phyloP scores from a whole-genome alignment of 2,329 filamentous ascomycete genomes.

The Ophiostoma tasmaniense region DNA sequence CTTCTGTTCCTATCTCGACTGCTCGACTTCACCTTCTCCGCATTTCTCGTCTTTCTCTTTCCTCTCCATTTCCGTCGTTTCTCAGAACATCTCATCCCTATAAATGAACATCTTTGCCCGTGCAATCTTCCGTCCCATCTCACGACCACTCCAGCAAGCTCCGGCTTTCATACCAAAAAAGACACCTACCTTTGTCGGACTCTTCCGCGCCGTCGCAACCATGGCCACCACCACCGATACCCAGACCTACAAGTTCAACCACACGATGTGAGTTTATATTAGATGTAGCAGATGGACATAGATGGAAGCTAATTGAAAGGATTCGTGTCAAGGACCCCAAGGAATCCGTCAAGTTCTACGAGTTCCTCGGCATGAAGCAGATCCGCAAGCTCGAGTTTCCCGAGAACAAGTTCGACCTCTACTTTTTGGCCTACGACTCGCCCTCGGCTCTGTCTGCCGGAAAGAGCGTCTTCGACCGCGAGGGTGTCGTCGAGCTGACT shows the following conservation, averaged over 20 bases:
- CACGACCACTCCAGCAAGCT: neutral
- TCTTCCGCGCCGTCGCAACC: constrained; percentile 25
- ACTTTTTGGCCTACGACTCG: constrained; percentile 86
- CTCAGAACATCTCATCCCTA: neutral
- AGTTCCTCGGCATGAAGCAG: constrained; percentile 79
- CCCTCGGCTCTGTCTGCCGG: constrained; percentile 65
- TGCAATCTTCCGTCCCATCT: neutral
- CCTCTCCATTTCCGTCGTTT: neutral
- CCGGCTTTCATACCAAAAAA: constrained; percentile 16
- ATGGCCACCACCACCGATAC: constrained; percentile 66
- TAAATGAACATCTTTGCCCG: neutral
- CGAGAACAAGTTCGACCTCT: constrained; percentile 87
- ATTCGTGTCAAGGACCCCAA: constrained; percentile 92
- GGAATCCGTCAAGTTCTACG: constrained; percentile 85
- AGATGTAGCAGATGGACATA: neutral
- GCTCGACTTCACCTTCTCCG: neutral
- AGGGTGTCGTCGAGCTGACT: constrained; percentile 81
- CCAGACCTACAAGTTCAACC: constrained; percentile 74
- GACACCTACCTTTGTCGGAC: neutral
- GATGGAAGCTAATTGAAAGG: neutral
- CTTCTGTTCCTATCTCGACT: neutral
- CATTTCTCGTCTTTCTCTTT: neutral
- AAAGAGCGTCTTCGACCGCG: constrained; percentile 66
- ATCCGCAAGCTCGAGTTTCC: constrained; percentile 75
- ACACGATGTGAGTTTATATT: constrained; percentile 56